phyloP scores from a whole-genome alignment of 495 filamentous ascomycete species.

The Neurospora sp. region DNA sequence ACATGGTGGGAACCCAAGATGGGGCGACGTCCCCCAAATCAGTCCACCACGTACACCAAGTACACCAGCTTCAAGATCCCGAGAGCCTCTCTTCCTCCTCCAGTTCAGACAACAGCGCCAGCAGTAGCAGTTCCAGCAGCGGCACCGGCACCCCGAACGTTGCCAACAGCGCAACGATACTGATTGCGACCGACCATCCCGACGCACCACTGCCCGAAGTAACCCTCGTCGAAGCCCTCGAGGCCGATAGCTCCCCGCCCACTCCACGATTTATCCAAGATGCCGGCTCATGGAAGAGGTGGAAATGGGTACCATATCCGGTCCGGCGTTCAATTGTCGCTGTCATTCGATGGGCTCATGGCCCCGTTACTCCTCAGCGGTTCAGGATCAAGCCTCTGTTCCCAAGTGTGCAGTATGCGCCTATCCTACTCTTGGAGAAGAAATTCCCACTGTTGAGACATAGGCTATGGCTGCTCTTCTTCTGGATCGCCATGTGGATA shows the following conservation, averaged over 20 bases:
- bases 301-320: slow-evolving; percentile 42
- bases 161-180: slow-evolving; percentile 7
- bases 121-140: slow-evolving; percentile 1
- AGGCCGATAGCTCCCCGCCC: slow-evolving; percentile 19
- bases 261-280: slow-evolving; percentile 32
- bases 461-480: slow-evolving; percentile 46
- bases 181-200: slow-evolving; percentile 19
- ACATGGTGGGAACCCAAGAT: background rate
- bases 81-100: background rate
- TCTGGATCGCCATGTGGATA: slow-evolving; percentile 61
- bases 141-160: background rate
- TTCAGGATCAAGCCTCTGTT: slow-evolving; percentile 61
- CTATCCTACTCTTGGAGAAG: slow-evolving; percentile 50
- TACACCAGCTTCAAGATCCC: background rate
- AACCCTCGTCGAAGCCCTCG: slow-evolving; percentile 13
- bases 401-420: slow-evolving; percentile 57
- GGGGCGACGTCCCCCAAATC: background rate
- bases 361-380: slow-evolving; percentile 54
- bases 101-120: background rate
- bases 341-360: slow-evolving; percentile 55
- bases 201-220: slow-evolving; percentile 21
- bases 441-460: slow-evolving; percentile 55
- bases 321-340: slow-evolving; percentile 30
- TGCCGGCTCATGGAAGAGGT: slow-evolving; percentile 23
- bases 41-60: background rate